Evolutionary conservation across 2,329 filamentous ascomycete genomes (phyloP), one percentile per base, ranked within the genome.

Genomic region (Verticillium dahliae): DNA sequence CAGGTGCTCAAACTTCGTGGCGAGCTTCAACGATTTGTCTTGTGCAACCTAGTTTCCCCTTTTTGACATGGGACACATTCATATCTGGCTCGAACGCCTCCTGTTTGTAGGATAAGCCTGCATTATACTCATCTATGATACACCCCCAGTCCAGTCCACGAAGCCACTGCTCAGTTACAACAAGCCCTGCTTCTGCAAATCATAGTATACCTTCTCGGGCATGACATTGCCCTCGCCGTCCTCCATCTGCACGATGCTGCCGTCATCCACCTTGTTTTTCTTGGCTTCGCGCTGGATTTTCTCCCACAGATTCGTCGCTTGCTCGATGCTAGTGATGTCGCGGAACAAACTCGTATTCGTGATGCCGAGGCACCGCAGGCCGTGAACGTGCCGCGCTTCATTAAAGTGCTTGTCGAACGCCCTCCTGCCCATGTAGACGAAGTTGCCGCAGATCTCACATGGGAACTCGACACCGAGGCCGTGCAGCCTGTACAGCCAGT

Each of bases 341-440:
- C 95, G 82, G 81, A 97, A 99, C 15, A 99, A 80, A 34, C 88
- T 88, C 1, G 92, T 92, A 71, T 96, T 95, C 7, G 89, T 96
- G 72, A 99, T 95, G 22, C 96, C 96, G 58, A 99, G 78, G 71
- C 94, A 97, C 74, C 96, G 95, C 67, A 99, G 78, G 1, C 95
- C 95, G 72, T 97, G 95, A 57, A 98, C 90, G 72, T 99, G 95
- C 60, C 92, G 82, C 9, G 91, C 88, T 75, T 99, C 95, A 67
- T 93, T 96, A 78, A 99, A 99, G 74, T 99, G 95, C 80, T 99
- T 99, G 73, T 99, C 95, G 69, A 97, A 99, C 1, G 93, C 93
- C 58, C 95, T 86, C 31, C 95, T 85, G 15, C 95, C 95, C 90
- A 97, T 97, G 79, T 98, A 98, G n/a, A 97, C 92, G 71, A 92